Conservation (phyloP, 768 basidiomycete species). For the Russula sp. region DNA sequence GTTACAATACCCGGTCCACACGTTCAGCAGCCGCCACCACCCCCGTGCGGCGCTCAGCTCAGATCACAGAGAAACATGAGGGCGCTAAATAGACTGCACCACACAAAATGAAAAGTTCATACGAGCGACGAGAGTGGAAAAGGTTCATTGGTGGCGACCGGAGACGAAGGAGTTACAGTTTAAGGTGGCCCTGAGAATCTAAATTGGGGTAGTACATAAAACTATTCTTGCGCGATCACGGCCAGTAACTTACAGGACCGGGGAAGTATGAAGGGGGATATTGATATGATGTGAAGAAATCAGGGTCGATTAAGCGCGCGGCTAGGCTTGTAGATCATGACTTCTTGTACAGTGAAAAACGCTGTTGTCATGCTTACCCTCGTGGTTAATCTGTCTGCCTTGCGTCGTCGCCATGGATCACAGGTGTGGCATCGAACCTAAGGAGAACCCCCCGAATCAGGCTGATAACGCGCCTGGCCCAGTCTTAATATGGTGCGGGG, state of each 20-base stretch:
- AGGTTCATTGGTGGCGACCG: background rate
- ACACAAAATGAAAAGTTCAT: background rate
- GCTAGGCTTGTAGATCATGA: conserved; percentile 13
- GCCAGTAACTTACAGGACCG: background rate
- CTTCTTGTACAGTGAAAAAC: conserved; percentile 15
- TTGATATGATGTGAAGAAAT: conserved; percentile 19
- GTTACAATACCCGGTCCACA: background rate
- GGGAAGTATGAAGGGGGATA: conserved; percentile 19
- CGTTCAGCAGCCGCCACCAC: background rate
- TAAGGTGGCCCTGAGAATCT: conserved; percentile 14
- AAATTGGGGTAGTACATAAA: background rate
- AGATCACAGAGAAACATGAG: conserved; percentile 12
- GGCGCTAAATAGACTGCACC: background rate
- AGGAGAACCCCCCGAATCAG: background rate
- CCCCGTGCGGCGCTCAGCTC: background rate
- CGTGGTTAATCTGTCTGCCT: conserved; percentile 11
- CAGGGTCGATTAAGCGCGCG: conserved; percentile 18
- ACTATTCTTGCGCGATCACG: conserved; percentile 13
- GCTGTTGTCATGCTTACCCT: conserved; percentile 27
- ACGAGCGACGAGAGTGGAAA: background rate
- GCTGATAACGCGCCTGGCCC: conserved; percentile 8
- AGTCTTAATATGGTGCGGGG: conserved; percentile 8
- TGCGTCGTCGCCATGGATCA: conserved; percentile 12
- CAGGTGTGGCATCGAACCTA: background rate
- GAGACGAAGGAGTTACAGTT: background rate